Evolutionary conservation across 352 stramenopile species (phyloP), one percentile per base, ranked within the genome.

Genomic region (Pythium dissimile): DNA sequence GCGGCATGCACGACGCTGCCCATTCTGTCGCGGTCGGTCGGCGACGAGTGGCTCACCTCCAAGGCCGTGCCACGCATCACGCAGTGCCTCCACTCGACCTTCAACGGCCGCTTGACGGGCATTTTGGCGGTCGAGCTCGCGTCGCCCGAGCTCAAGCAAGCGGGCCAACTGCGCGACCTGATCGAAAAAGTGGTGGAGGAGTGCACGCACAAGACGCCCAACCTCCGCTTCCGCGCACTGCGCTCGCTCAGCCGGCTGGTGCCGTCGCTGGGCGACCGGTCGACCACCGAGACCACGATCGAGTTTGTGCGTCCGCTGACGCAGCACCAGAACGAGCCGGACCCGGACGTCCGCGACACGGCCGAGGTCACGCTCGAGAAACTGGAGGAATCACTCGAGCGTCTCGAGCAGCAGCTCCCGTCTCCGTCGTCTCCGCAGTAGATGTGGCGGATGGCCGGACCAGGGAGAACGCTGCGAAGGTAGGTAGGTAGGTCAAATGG

Each of bases 221-320:
- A 94, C 55, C 57, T 94, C 27, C 84, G 84, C 51, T 94, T 94
- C 66, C 81, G 81, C 13, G 79, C 84, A 49, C 67, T 94, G 46
- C 81, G 84, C 34, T 87, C 84, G 52, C 66, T 94, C 20, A 72
- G 56, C 8, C 59, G 81, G 20, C 66, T 94, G 15, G 80, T 90
- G 5, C 81, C 81, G 8, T 62, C 75, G 30, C 73, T 94, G 35
- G 88, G 89, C 39, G 81, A 92, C 56, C 68, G 65, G 27, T 67
- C 60, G 42, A 86, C 69, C 48, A 89, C 77, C 13, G 67, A 86
- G 64, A 88, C 61, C 61, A 77, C 75, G 62, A 70, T 94, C 72
- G 80, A 89, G 62, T 85, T 89, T 57, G 81, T 94, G 41, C 79
- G 76, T 64, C 69, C 82, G 62, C 57, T 92, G 34, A 70, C 69